phyloP scores from a whole-genome alignment of 345 rosid species.

The Populus davidiana region DNA sequence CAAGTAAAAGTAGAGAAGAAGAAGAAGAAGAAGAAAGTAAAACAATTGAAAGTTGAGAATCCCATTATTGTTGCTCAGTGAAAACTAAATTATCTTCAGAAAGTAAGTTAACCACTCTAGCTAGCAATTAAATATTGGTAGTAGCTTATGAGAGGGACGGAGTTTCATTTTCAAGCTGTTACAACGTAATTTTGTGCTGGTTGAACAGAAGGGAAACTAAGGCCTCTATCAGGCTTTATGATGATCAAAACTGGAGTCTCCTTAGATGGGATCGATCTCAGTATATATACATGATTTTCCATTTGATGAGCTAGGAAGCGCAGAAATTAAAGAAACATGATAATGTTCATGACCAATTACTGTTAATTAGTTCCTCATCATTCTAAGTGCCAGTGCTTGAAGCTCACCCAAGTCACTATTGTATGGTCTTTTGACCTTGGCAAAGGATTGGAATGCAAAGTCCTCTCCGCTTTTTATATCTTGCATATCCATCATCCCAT shows the following conservation, averaged over 20 bases:
- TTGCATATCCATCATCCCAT: conserved; percentile 26
- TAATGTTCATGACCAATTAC: not conserved
- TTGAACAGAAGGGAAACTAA: not conserved
- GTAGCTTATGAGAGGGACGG: not conserved
- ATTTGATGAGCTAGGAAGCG: not conserved
- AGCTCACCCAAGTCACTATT: conserved; percentile 67
- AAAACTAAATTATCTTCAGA: conserved; percentile 4
- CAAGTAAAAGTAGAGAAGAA: not conserved
- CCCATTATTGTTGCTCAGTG: conserved; percentile 14
- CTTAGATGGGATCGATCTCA: not conserved
- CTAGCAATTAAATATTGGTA: not conserved
- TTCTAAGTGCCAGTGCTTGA: conserved; percentile 77
- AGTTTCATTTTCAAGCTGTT: conserved; percentile 4
- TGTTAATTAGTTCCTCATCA: conserved; percentile 59
- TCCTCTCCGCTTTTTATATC: conserved; percentile 45
- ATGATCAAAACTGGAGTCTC: conserved; percentile 1
- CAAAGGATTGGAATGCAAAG: conserved; percentile 26
- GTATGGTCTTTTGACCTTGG: conserved; percentile 43
- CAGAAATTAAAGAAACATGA: not conserved
- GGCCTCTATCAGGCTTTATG: not conserved
- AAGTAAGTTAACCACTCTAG: conserved; percentile 21
- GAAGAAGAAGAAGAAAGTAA: not conserved
- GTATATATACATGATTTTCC: conserved; percentile 8
- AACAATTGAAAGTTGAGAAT: not conserved
- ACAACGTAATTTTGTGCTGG: not conserved